Conservation (phyloP, 352 stramenopile genomes). For the Poterioochromonas sp. region DNA sequence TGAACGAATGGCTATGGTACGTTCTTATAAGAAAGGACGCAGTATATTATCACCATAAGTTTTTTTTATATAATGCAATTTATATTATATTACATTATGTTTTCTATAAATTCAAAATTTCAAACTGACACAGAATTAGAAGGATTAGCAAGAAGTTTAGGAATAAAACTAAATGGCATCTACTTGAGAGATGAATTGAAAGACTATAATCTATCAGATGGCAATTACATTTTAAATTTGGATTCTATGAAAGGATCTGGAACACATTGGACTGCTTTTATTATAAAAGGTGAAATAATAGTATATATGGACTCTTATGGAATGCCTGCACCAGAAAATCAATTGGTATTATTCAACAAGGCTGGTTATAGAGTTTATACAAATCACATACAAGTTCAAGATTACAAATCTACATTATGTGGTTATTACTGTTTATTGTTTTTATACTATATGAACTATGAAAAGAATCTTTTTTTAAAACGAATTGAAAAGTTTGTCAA, state of each 20-base stretch:
- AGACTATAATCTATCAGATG: background rate
- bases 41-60: background rate
- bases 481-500: too few relatives aligned
- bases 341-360: too few relatives aligned
- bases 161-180: background rate
- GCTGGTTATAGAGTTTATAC: background rate
- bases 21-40: too few relatives aligned
- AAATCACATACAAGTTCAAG: background rate
- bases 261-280: background rate
- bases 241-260: background rate
- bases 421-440: conserved; percentile 6
- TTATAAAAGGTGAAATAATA: background rate
- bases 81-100: background rate
- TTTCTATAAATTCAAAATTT: background rate
- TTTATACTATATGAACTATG: background rate
- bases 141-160: background rate
- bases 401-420: background rate
- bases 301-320: background rate
- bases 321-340: background rate
- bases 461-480: too few relatives aligned
- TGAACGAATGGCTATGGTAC: too few relatives aligned
- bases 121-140: background rate
- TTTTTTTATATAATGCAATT: conserved; percentile 8
- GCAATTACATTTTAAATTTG: background rate
- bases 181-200: background rate